A percentile compares a stretch with the other conserved stretches of the same genome.
phyloP scores from a whole-genome alignment of 441 rosid species.

The Macaranga tanarius region DNA sequence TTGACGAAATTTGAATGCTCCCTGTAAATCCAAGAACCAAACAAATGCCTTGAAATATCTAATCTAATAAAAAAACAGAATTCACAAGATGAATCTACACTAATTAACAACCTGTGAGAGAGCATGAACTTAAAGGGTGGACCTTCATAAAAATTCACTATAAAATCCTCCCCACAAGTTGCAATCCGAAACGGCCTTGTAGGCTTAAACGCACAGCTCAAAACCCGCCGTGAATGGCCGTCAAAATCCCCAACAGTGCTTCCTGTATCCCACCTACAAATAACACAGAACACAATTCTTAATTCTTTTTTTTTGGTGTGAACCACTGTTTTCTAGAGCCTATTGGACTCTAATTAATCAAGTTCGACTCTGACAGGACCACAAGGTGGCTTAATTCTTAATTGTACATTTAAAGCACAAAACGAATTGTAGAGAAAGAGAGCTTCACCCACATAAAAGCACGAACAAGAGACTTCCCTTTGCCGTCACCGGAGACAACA shows the following conservation, averaged over 20 bases:
- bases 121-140: conserved; percentile 91
- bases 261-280: conserved; percentile 98
- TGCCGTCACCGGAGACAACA: conserved; percentile 89
- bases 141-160: conserved; percentile 91
- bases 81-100: not conserved
- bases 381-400: no score
- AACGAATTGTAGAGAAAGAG: not conserved
- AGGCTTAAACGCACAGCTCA: conserved; percentile 85
- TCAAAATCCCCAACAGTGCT: conserved; percentile 89
- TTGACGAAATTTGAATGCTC: conserved; percentile 93
- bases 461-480: conserved; percentile 90
- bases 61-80: no score
- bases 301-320: no score
- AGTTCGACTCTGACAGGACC: no score
- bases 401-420: not conserved
- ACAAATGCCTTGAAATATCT: not conserved
- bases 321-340: no score
- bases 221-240: conserved; percentile 84
- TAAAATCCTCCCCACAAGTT: conserved; percentile 89
- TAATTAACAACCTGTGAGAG: conserved; percentile 62
- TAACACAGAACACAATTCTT: no score
- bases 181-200: conserved; percentile 86
- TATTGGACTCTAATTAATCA: no score
- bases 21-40: conserved; percentile 37
- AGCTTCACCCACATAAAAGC: conserved; percentile 70